Conservation (phyloP, 176 grass and related monocot species). For the Oryza officinalis region DNA sequence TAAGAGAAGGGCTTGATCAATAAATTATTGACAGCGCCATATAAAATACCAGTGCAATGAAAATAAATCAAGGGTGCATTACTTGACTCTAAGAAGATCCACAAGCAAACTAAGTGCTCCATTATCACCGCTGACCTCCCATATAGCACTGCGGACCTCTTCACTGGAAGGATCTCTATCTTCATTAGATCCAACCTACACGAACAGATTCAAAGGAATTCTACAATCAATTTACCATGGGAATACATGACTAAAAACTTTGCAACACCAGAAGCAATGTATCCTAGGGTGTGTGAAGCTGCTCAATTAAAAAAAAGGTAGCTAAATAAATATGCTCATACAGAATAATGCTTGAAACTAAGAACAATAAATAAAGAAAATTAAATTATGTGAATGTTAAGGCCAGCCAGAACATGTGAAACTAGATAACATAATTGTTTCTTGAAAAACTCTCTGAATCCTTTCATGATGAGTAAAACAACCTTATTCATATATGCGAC, state of each 20-base stretch:
- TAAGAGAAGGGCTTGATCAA: conserved; percentile 28
- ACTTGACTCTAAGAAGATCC: conserved; percentile 88
- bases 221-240: neutral
- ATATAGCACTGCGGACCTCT: conserved; percentile 71
- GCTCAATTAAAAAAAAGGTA: neutral
- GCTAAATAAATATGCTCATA: conserved; percentile 1
- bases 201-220: neutral
- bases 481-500: neutral
- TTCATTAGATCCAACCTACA: conserved; percentile 53
- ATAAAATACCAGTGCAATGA: neutral
- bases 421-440: neutral
- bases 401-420: neutral
- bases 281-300: neutral
- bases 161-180: conserved; percentile 54
- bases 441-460: neutral
- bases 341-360: conserved; percentile 1
- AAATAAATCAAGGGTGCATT: conserved; percentile 24
- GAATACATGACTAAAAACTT: neutral
- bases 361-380: neutral
- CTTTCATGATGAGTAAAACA: neutral
- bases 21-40: neutral
- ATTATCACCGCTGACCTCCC: conserved; percentile 88
- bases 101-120: conserved; percentile 75
- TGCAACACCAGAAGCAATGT: neutral
- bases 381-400: neutral